phyloP scores from a whole-genome alignment of 805 yeast species.

The Spencermartinsiella europaea region DNA sequence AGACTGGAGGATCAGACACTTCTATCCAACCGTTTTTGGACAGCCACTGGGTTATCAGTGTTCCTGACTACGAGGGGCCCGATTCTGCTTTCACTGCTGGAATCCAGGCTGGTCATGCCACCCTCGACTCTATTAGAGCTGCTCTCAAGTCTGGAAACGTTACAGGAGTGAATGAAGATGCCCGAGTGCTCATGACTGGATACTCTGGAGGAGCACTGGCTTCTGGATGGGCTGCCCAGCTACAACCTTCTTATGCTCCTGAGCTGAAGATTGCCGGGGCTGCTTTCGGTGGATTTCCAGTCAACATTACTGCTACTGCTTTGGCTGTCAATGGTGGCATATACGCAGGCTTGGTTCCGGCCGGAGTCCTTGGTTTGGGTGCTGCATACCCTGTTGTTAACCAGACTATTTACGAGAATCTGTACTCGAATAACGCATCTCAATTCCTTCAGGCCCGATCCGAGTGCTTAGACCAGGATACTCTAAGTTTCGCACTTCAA shows the following conservation, averaged over 20 bases:
- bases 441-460: neutral
- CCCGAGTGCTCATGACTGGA: conserved; percentile 23
- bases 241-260: conserved; percentile 25
- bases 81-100: conserved; percentile 19
- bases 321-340: conserved; percentile 19
- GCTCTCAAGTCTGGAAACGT: conserved; percentile 13
- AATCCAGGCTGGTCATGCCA: conserved; percentile 22
- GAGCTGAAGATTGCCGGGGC: conserved; percentile 25
- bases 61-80: conserved; percentile 23
- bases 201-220: conserved; percentile 29
- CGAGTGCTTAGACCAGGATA: neutral
- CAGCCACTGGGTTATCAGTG: conserved; percentile 11
- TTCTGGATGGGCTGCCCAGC: conserved; percentile 27
- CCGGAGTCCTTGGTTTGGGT: conserved; percentile 27
- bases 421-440: neutral
- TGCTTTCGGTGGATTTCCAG: conserved; percentile 25
- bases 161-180: conserved; percentile 13
- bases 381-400: conserved; percentile 23
- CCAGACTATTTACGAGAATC: neutral
- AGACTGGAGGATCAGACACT: conserved; percentile 8
- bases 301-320: conserved; percentile 16
- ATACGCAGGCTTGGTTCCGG: conserved; percentile 22
- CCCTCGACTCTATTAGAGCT: conserved; percentile 29
- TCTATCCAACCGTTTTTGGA: conserved; percentile 14
- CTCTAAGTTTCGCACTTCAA: neutral